phyloP scores from a whole-genome alignment of 2,329 filamentous ascomycete species.

The Clarireedia paspali region DNA sequence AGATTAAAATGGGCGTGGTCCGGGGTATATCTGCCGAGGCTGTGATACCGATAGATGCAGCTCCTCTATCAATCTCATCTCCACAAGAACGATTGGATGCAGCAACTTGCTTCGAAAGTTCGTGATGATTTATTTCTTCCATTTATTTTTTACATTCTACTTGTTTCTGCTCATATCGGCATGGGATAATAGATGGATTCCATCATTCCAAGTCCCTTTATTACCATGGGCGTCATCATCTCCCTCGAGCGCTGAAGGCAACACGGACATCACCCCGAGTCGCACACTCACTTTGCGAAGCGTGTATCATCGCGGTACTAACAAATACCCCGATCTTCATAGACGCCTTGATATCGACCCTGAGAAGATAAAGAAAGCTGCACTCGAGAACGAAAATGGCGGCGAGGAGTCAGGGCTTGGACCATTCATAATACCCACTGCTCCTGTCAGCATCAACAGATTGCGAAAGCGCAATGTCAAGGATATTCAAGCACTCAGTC shows the following conservation, averaged over 20 bases:
- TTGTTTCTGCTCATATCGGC: background rate
- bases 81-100: background rate
- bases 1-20: background rate
- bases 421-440: conserved; percentile 1
- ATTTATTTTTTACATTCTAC: background rate
- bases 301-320: conserved; percentile 6
- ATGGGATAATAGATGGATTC: conserved; percentile 5
- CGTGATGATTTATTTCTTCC: conserved; percentile 7
- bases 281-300: conserved; percentile 7
- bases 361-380: conserved; percentile 3
- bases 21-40: background rate
- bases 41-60: background rate
- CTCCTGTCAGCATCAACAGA: conserved; percentile 5
- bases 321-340: conserved; percentile 5
- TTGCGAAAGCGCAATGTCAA: conserved; percentile 4
- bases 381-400: background rate
- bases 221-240: background rate
- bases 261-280: background rate
- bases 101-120: background rate
- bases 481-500: conserved; percentile 6
- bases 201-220: conserved; percentile 1
- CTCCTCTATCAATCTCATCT: background rate
- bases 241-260: background rate
- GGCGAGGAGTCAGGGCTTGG: background rate
- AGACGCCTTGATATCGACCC: conserved; percentile 4